Conservation (phyloP, 2,329 filamentous ascomycete genomes). For the Penicillium sp. region DNA sequence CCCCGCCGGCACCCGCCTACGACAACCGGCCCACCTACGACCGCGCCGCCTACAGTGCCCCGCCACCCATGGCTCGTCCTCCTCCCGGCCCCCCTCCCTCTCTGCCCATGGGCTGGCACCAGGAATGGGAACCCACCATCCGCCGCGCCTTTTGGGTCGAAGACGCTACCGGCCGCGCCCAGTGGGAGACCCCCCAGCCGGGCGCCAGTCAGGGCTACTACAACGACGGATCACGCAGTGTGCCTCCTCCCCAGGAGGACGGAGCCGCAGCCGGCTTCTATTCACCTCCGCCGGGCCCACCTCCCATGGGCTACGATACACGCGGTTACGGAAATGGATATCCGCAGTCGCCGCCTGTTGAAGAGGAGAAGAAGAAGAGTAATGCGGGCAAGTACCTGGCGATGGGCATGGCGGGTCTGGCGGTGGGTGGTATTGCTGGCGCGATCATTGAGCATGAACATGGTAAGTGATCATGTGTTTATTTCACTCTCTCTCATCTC, state of each 20-base stretch:
- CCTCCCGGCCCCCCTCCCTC: slow-evolving; percentile 42
- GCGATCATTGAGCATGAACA: slow-evolving; percentile 53
- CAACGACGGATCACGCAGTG: slow-evolving; percentile 21
- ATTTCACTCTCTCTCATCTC: background rate
- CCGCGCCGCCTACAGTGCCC: slow-evolving; percentile 18
- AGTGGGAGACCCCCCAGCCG: slow-evolving; percentile 55
- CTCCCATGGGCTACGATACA: slow-evolving; percentile 18
- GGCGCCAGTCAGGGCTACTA: slow-evolving; percentile 15
- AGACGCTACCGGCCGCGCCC: slow-evolving; percentile 53
- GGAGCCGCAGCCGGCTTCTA: slow-evolving; percentile 14
- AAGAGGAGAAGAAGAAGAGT: slow-evolving; percentile 36
- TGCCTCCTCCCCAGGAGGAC: slow-evolving; percentile 14
- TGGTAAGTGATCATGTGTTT: slow-evolving; percentile 38
- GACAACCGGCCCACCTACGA: slow-evolving; percentile 30
- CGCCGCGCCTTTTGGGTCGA: slow-evolving; percentile 63
- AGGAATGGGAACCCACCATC: slow-evolving; percentile 56
- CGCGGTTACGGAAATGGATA: slow-evolving; percentile 7
- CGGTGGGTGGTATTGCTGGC: slow-evolving; percentile 52
- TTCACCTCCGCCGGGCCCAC: slow-evolving; percentile 14
- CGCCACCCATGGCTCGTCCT: slow-evolving; percentile 25
- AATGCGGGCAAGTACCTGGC: slow-evolving; percentile 49
- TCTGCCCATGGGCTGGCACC: slow-evolving; percentile 56
- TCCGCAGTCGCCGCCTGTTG: slow-evolving; percentile 14
- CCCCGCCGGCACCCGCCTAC: slow-evolving; percentile 2
- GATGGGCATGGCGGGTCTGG: slow-evolving; percentile 54